phyloP scores from a whole-genome alignment of 2,329 filamentous ascomycete species.

The Chaetoscypha palmicola region DNA sequence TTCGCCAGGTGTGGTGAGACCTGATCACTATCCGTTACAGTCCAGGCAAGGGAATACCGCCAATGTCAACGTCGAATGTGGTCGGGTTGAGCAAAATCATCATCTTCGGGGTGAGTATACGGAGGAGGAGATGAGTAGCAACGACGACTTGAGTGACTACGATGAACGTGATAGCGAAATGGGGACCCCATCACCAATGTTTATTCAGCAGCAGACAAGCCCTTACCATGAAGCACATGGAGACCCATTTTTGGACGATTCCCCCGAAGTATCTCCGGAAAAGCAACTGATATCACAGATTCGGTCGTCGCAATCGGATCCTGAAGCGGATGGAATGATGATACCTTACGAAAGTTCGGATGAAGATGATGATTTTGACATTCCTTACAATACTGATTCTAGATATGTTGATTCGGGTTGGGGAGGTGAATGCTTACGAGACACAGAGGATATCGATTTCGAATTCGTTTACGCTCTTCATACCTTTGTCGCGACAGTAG shows the following conservation, averaged over 20 bases:
- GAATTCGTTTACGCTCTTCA: constrained; percentile 98
- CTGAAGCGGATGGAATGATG: constrained; percentile 19
- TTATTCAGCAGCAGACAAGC: constrained; percentile 8
- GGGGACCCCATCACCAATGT: constrained; percentile 4
- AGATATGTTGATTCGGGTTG: constrained; percentile 66
- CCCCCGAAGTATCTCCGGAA: constrained; percentile 4
- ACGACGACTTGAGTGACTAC: constrained; percentile 36
- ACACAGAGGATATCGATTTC: constrained; percentile 98
- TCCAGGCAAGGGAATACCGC: constrained; percentile 16
- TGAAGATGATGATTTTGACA: constrained; percentile 56
- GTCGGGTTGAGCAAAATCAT: constrained; percentile 29
- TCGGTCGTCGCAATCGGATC: background rate
- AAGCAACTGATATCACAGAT: background rate
- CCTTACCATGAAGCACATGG: constrained; percentile 17
- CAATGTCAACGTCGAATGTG: constrained; percentile 22
- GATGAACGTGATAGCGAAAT: constrained; percentile 30
- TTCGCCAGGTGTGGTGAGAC: constrained; percentile 27
- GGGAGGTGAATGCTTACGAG: constrained; percentile 79
- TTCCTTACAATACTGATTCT: constrained; percentile 43
- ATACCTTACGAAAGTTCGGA: constrained; percentile 41
- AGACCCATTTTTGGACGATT: constrained; percentile 16
- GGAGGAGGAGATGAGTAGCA: background rate
- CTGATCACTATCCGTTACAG: constrained; percentile 24
- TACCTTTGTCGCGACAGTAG: constrained; percentile 95
- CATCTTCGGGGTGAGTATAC: constrained; percentile 32